These are phyloP conservation scores for Ceratocystis variospora DNA, from an alignment of 2,329 filamentous ascomycete genomes.

Conservation along the genomic window DNA sequence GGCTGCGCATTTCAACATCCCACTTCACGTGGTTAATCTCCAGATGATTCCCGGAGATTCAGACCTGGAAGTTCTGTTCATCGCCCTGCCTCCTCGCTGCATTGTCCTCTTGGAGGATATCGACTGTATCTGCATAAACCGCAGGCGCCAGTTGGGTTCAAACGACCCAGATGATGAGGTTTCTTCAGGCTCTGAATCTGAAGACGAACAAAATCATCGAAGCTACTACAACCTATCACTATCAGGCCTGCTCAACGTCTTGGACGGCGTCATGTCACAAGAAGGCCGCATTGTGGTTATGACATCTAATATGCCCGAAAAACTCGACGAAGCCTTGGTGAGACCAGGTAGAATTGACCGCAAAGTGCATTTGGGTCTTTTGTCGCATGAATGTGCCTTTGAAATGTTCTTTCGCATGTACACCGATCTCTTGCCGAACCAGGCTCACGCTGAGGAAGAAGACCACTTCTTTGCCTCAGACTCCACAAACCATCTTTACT, in stretches of 20 bases:
- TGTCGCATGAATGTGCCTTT: constrained; percentile 38
- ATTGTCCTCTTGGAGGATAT: constrained; percentile 24
- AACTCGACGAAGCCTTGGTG: constrained; percentile 59
- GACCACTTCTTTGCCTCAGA: constrained; percentile 13
- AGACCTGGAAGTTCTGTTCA: constrained; percentile 49
- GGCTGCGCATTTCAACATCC: constrained; percentile 50
- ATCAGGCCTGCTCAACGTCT: constrained; percentile 67
- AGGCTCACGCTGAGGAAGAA: neutral
- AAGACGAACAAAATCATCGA: constrained; percentile 34
- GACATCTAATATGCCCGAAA: constrained; percentile 65
- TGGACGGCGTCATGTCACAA: constrained; percentile 67
- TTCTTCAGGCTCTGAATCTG: constrained; percentile 17
- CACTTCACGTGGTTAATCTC: constrained; percentile 51
- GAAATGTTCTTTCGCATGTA: constrained; percentile 52
- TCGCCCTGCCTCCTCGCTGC: constrained; percentile 21
- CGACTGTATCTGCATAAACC: constrained; percentile 21
- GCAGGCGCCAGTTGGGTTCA: constrained; percentile 16
- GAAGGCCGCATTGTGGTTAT: constrained; percentile 70
- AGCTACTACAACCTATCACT: constrained; percentile 34
- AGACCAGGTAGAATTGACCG: constrained; percentile 60
- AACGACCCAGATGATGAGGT: constrained; percentile 9
- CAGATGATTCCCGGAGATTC: constrained; percentile 38
- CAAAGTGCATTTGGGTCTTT: constrained; percentile 50
- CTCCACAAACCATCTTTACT: neutral
- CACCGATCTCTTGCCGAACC: constrained; percentile 1